A percentile compares a stretch with the other conserved stretches of the same genome.
These are phyloP conservation scores for Salvia hispanica DNA, from an alignment of 257 asterid genomes.

Conservation along the genomic window DNA sequence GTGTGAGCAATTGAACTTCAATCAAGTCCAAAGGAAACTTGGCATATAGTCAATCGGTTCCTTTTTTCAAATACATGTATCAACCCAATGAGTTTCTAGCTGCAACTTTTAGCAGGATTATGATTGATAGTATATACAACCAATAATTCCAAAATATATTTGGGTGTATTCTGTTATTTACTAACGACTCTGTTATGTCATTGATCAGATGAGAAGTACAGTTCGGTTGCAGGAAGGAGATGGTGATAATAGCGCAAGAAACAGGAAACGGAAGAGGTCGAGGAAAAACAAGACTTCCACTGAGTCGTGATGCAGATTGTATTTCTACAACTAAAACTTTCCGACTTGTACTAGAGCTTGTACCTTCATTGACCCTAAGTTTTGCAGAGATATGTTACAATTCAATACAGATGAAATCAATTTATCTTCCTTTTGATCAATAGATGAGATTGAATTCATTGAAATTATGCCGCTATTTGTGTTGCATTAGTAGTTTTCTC, in stretches of 20 bases:
- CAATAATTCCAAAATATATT: background rate
- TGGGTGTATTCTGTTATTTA: background rate
- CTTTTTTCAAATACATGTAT: background rate
- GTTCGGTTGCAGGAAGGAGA: constrained; percentile 37
- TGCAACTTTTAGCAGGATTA: background rate
- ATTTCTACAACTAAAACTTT: constrained; percentile 1
- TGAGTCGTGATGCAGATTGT: constrained; percentile 20
- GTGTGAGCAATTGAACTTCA: background rate
- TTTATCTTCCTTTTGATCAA: background rate
- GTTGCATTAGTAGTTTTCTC: background rate
- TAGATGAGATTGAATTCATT: constrained; percentile 1
- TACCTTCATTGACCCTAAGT: constrained; percentile 9
- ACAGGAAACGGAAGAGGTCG: constrained; percentile 47
- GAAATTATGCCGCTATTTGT: background rate
- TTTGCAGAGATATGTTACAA: constrained; percentile 18
- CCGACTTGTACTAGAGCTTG: constrained; percentile 19
- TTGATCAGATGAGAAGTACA: constrained; percentile 28
- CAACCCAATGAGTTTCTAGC: background rate
- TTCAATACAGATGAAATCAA: constrained; percentile 17
- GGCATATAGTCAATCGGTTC: background rate
- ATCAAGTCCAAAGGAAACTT: background rate
- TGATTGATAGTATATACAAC: background rate
- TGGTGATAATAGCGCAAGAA: constrained; percentile 27
- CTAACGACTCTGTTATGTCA: constrained; percentile 4
- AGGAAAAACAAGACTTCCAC: constrained; percentile 41